Evolutionary conservation across 2,329 filamentous ascomycete species (phyloP), one percentile per base, ranked within the genome.

Genomic region (Paecilomyces sp.): DNA sequence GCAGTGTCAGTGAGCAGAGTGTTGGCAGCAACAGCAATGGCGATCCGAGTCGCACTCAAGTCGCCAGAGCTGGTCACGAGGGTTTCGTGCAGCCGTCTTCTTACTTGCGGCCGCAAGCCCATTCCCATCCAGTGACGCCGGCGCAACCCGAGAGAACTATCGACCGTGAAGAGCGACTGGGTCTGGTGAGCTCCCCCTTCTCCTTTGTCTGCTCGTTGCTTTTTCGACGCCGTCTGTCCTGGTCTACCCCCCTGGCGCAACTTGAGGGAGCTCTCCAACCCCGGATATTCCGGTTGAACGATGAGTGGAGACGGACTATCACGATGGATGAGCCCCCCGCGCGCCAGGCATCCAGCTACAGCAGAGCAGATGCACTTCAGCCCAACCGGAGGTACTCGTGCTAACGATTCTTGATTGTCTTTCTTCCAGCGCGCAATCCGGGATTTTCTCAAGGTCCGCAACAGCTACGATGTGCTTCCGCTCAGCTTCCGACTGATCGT

Each of bases 401-500:
- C 54, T 36, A 41, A 28, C 50, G 30, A 56, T 41, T 52, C 30
- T 51, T 53, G 30, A 56, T 53, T 64, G 59, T 57, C 36, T 54
- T 56, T 58, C 55, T 11, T 64, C 65, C 77, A 96, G 92, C 88
- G 88, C 80, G 88, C 90, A 64, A 92, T 97, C 69, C 90, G 94
- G 76, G 90, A 96, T 68, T 99, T 99, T 78, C 87, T 99, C 73
- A 96, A 92, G 77, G 89, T 95, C 67, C 89, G 94, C 71, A 97
- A 91, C 36, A 97, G 92, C 75, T 99, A 99, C 81, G 94, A 99
- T 79, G 94, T 99, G 66, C 83, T 99, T 55, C 94, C 94, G 18
- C 85, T 99, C 62, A 97, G 92, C 66, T 99, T 96, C 78, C 90
- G 94, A 64, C 86, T 99, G 58, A 95, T 99, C 71, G 86, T 97